Conservation (phyloP, 805 yeast genomes). For the Ogataea neopini region DNA sequence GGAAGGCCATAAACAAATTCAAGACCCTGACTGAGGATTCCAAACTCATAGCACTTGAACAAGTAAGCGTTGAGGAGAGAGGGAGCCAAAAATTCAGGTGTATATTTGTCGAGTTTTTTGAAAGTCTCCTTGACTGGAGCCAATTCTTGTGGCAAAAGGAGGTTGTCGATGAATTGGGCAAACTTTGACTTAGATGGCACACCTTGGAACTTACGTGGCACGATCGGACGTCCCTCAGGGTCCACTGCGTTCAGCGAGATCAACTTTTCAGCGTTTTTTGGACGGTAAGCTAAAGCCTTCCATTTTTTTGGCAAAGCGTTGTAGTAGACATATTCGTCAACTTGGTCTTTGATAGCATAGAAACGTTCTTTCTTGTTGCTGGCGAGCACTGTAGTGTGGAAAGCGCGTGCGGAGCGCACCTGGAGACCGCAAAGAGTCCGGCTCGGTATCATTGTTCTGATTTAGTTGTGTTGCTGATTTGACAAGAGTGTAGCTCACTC, state of each 20-base stretch:
- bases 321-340: conserved; percentile 33
- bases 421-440: background rate
- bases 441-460: background rate
- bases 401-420: background rate
- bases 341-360: conserved; percentile 28
- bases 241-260: conserved; percentile 26
- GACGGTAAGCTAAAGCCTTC: conserved; percentile 28
- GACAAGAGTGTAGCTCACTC: too few relatives aligned
- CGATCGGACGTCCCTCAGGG: conserved; percentile 30
- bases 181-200: conserved; percentile 30
- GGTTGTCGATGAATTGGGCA: conserved; percentile 26
- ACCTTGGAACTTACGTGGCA: conserved; percentile 27
- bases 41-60: conserved; percentile 29
- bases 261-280: conserved; percentile 24
- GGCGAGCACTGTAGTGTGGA: background rate
- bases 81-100: conserved; percentile 24
- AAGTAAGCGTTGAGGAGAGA: conserved; percentile 28
- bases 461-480: too few relatives aligned
- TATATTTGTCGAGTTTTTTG: conserved; percentile 17
- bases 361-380: conserved; percentile 6
- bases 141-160: conserved; percentile 29
- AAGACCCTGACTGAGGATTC: conserved; percentile 19
- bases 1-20: conserved; percentile 23
- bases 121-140: conserved; percentile 19
- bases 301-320: conserved; percentile 24